Evolutionary conservation across 2,329 filamentous ascomycete species (phyloP).

Genomic region (Aspergillus phoenicis): DNA sequence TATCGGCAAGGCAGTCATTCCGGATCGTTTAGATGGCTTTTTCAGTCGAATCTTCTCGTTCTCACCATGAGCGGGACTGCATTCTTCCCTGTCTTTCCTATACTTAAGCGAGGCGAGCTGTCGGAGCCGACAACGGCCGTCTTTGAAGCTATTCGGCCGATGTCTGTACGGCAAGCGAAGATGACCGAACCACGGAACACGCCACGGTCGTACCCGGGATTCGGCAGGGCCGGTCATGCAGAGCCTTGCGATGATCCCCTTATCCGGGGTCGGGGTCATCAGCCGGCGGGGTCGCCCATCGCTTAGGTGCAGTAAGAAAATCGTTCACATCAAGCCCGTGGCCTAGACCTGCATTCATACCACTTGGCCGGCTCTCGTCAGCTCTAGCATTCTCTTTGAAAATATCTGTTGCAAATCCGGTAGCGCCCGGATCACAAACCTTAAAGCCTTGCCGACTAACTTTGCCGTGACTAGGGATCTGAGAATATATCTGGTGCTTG

Average conservation of each 20-base stretch:
- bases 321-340: not conserved
- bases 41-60: not conserved
- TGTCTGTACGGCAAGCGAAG: not conserved
- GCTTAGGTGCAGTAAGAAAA: not conserved
- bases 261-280: constrained; percentile 11
- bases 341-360: constrained; percentile 10
- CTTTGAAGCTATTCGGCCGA: constrained; percentile 6
- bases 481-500: not conserved
- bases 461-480: not conserved
- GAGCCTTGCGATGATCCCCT: constrained; percentile 17
- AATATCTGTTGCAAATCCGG: not conserved
- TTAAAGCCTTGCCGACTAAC: not conserved
- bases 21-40: not conserved
- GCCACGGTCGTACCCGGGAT: constrained; percentile 13
- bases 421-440: not conserved
- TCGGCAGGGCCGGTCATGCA: not conserved
- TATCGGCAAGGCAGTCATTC: not conserved
- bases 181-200: constrained; percentile 9
- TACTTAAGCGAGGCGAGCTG: not conserved
- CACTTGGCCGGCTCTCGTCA: not conserved
- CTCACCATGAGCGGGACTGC: not conserved
- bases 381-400: too few species aligned
- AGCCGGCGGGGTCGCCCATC: not conserved
- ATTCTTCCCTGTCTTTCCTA: not conserved
- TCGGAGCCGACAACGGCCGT: constrained; percentile 3